These are phyloP conservation scores for Xylaria sp. DNA, from an alignment of 495 filamentous ascomycete species.

Conservation along the genomic window DNA sequence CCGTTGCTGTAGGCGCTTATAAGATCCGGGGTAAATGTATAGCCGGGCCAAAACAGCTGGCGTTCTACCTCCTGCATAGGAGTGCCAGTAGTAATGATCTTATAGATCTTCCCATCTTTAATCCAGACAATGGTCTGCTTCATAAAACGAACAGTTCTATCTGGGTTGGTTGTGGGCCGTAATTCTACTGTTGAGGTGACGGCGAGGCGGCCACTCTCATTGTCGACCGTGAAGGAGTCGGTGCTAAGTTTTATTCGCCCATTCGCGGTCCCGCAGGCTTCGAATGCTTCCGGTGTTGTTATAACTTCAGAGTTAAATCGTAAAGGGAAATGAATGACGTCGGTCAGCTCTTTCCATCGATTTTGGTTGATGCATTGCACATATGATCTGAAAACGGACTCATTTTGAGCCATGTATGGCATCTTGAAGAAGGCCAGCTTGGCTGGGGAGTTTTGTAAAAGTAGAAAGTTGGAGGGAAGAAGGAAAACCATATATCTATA, in stretches of 20 bases:
- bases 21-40: conserved; percentile 19
- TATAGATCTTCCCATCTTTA: conserved; percentile 32
- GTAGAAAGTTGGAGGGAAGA: too few species aligned
- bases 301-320: neutral
- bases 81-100: neutral
- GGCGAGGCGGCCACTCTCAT: conserved; percentile 25
- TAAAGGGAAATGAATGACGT: conserved; percentile 25
- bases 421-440: neutral
- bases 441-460: neutral
- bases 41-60: conserved; percentile 20
- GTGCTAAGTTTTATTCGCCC: conserved; percentile 31
- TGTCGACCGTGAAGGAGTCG: conserved; percentile 34
- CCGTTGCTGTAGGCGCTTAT: conserved; percentile 26
- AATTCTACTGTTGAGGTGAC: conserved; percentile 21
- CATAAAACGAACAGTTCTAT: neutral
- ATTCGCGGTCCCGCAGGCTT: conserved; percentile 24
- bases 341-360: conserved; percentile 33
- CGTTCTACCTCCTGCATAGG: conserved; percentile 30
- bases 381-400: conserved; percentile 28
- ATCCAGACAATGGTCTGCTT: conserved; percentile 36
- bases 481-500: too few species aligned
- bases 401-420: conserved; percentile 25
- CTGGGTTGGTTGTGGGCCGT: neutral
- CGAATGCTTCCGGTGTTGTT: neutral
- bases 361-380: conserved; percentile 32